A percentile compares a stretch with the other conserved stretches of the same genome.
Evolutionary conservation across 116 monocot genomes (phyloP).

Genomic region (Thalassia testudinum): DNA sequence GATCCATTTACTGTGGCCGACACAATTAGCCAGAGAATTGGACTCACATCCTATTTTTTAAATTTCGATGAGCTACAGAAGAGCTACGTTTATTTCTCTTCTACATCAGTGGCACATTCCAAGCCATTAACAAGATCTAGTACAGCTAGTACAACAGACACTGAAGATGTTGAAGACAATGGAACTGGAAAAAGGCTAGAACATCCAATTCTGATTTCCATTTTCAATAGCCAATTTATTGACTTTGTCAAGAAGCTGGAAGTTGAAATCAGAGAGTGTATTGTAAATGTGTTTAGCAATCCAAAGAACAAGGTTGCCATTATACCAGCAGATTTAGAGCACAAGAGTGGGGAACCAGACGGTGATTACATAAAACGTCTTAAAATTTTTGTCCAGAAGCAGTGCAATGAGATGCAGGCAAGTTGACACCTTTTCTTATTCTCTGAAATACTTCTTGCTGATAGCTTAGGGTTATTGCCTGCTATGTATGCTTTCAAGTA

Average conservation of each 20-base stretch:
- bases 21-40: slow-evolving; percentile 79
- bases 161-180: slow-evolving; percentile 33
- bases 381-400: slow-evolving; percentile 73
- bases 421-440: not conserved
- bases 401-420: slow-evolving; percentile 96
- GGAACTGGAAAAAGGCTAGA: slow-evolving; percentile 28
- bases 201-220: slow-evolving; percentile 45
- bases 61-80: slow-evolving; percentile 70
- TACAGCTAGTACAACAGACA: slow-evolving; percentile 47
- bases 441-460: slow-evolving; percentile 1
- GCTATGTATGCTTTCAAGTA: not conserved
- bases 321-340: slow-evolving; percentile 76
- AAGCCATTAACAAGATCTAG: slow-evolving; percentile 48
- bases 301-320: slow-evolving; percentile 55
- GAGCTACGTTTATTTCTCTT: slow-evolving; percentile 15
- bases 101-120: slow-evolving; percentile 13
- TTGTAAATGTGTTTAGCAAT: slow-evolving; percentile 51
- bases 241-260: slow-evolving; percentile 42
- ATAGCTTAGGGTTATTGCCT: not conserved
- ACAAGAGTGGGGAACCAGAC: slow-evolving; percentile 61
- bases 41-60: slow-evolving; percentile 62
- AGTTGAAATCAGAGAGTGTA: slow-evolving; percentile 52
- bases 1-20: slow-evolving; percentile 81
- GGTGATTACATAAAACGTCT: slow-evolving; percentile 66
- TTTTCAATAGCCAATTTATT: slow-evolving; percentile 57